Base-by-base conservation (phyloP, 2,329 filamentous ascomycete genomes). In the Fusarium clavum region DNA sequence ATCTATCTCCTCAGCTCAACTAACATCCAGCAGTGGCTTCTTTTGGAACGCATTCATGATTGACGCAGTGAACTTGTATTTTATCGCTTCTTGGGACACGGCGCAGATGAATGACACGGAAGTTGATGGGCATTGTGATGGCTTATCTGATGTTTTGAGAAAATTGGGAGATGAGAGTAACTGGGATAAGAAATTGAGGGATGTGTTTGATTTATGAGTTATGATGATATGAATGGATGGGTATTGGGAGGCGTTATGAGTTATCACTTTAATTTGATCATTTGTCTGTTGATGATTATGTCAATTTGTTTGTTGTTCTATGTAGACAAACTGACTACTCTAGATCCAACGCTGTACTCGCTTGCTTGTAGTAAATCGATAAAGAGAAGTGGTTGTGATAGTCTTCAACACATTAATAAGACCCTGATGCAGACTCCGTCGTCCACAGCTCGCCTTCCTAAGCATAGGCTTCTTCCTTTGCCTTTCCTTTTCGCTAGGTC, bases 71-170 rank as follows among this genome's bases (percentile, higher is more conserved):
- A 78, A 77, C 45, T 41, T 82, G 40, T 76, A 79, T 44, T 79
- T 80, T 56, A 72, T 81, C 47, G 80, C 78, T 7, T 80, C 79
- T 2, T 81, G 80, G 80, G 80, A 81, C 45, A 81, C 80, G n/a
- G 79, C 80, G 3, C 80, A 81, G 70, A 72, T 81, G 76, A 79
- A 77, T 29, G 73, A 72, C 5, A 61, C 51, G 12, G 75, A 81
- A 47, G 69, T 81, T 0, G 76, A 81, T 24, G 64, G 41, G 1
- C 66, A 76, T 55, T 80, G 78, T 20, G 76, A 80, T 11, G 29
- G 22, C 1, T 64, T 81, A 52, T 75, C 76, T 6, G 73, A 76
- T 18, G 72, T 79, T 2, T 72, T 81, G 76, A 69, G 79, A 47
- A 71, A 61, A 27, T 43, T 81, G 9, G 73, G 67, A 1, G 67